These are phyloP conservation scores for Spongospora subterranea DNA, from an alignment of 208 protist genomes.

Conservation along the genomic window DNA sequence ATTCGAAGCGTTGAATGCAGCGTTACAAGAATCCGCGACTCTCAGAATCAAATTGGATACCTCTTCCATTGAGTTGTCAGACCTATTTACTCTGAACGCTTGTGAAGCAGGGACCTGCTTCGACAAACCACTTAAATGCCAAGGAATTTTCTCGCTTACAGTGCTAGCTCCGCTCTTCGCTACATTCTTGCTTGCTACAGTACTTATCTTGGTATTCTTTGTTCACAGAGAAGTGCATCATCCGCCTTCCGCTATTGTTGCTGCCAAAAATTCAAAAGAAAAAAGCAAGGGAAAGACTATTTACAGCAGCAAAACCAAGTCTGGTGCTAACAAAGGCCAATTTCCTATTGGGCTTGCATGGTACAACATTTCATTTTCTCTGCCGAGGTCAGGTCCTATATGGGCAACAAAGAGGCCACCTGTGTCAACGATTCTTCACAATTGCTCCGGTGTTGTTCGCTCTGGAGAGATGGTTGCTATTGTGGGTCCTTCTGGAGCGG, in stretches of 20 bases:
- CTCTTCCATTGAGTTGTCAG: neutral
- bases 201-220: neutral
- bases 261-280: neutral
- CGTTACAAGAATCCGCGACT: neutral
- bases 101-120: neutral
- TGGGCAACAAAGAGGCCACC: neutral
- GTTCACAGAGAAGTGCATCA: neutral
- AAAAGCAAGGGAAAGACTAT: neutral
- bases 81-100: neutral
- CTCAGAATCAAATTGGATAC: conserved; percentile 1
- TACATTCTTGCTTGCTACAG: neutral
- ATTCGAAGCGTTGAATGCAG: neutral
- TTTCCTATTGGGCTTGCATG: conserved; percentile 26
- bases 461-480: conserved; percentile 38
- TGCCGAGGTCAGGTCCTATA: neutral
- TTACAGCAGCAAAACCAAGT: neutral
- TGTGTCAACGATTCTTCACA: neutral
- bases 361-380: neutral
- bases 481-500: conserved; percentile 31
- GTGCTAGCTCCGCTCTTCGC: conserved; percentile 7
- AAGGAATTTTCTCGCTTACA: too few relatives aligned
- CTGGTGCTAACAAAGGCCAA: neutral
- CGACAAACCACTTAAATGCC: neutral
- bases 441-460: neutral
- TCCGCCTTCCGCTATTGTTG: conserved; percentile 20